Conservation (phyloP, 257 asterid species). For the Scutellaria baicalensis region DNA sequence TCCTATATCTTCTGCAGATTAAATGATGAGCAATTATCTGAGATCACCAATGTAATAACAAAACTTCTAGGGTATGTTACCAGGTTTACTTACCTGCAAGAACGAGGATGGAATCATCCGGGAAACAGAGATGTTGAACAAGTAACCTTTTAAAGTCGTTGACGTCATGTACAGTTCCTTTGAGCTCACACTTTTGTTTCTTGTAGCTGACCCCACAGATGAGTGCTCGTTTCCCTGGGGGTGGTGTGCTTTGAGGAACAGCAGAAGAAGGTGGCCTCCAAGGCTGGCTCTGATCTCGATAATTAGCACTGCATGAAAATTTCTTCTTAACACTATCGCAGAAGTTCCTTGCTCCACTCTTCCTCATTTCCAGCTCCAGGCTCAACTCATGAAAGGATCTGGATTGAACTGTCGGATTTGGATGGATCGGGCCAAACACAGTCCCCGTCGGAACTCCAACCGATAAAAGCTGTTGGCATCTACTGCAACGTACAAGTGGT, state of each 20-base stretch:
- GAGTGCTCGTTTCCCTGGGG: conserved; percentile 42
- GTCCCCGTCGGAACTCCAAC: background rate
- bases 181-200: conserved; percentile 40
- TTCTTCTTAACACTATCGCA: conserved; percentile 9
- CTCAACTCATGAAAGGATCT: background rate
- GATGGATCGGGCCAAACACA: background rate
- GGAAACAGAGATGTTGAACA: conserved; percentile 20
- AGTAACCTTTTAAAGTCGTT: conserved; percentile 30
- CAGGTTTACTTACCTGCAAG: conserved; percentile 44
- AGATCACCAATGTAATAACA: too few species aligned
- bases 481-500: conserved; percentile 3
- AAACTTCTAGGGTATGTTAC: too few species aligned
- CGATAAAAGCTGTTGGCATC: conserved; percentile 11
- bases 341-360: conserved; percentile 1
- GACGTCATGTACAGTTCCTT: conserved; percentile 43
- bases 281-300: background rate
- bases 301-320: background rate
- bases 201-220: conserved; percentile 62
- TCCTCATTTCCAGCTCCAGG: conserved; percentile 11
- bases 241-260: conserved; percentile 9
- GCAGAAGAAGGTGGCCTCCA: background rate
- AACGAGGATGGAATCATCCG: conserved; percentile 31
- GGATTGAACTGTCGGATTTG: background rate
- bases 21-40: background rate
- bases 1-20: conserved; percentile 44